Evolutionary conservation across 2,329 filamentous ascomycete species (phyloP).

Genomic region (Zymoseptoria pseudotritici): DNA sequence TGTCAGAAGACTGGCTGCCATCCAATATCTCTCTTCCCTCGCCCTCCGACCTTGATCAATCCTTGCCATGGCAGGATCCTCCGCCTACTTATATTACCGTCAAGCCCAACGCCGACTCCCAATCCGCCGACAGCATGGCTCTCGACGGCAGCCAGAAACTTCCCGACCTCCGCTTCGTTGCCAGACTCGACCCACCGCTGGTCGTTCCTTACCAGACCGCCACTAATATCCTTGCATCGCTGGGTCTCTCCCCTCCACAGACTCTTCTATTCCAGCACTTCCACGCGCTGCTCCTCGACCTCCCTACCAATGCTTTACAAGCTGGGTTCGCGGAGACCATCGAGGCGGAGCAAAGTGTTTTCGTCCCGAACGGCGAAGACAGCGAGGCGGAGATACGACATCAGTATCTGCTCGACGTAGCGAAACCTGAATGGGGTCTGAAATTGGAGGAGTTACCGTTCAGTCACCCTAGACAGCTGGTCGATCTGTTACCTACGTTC

Average conservation of each 20-base stretch:
- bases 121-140: slow-evolving; percentile 46
- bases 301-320: slow-evolving; percentile 1
- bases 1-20: slow-evolving; percentile 69
- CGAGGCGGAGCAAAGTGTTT: slow-evolving; percentile 5
- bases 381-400: slow-evolving; percentile 27
- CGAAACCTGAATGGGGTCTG: slow-evolving; percentile 65
- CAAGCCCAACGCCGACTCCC: slow-evolving; percentile 14
- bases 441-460: slow-evolving; percentile 64
- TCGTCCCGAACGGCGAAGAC: slow-evolving; percentile 1
- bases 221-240: slow-evolving; percentile 53
- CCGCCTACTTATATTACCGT: slow-evolving; percentile 50
- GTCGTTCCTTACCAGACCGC: slow-evolving; percentile 60
- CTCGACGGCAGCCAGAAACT: slow-evolving; percentile 47
- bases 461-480: slow-evolving; percentile 67
- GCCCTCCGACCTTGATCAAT: slow-evolving; percentile 56
- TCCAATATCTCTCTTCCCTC: slow-evolving; percentile 47
- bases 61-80: slow-evolving; percentile 59
- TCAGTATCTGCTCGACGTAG: slow-evolving; percentile 58
- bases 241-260: slow-evolving; percentile 50
- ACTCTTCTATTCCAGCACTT: slow-evolving; percentile 13
- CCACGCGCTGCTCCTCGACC: slow-evolving; percentile 17
- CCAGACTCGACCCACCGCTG: slow-evolving; percentile 66
- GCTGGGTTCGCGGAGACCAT: not conserved
- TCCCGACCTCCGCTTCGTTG: slow-evolving; percentile 67
- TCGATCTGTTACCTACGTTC: slow-evolving; percentile 64